Conservation (phyloP, 768 basidiomycete genomes). For the Astraeus odoratus region DNA sequence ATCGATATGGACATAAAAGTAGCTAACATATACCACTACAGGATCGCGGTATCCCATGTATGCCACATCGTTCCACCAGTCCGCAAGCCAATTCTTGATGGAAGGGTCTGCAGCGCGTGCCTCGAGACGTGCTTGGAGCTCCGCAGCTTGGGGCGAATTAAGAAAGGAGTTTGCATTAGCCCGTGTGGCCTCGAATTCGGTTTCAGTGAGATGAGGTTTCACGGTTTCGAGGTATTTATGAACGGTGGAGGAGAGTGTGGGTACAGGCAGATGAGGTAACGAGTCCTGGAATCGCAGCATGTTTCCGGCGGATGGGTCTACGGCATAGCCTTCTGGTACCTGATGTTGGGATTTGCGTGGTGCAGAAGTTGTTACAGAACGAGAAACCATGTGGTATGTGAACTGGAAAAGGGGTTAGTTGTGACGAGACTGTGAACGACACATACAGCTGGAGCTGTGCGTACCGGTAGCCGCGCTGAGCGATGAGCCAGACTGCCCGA, state of each 20-base stretch:
- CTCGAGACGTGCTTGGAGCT: slow-evolving; percentile 74
- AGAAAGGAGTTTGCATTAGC: slow-evolving; percentile 61
- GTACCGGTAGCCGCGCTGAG: slow-evolving; percentile 10
- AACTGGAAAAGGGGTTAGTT: slow-evolving; percentile 1
- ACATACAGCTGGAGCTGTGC: slow-evolving; percentile 1
- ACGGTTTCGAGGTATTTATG: slow-evolving; percentile 86
- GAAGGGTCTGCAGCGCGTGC: slow-evolving; percentile 58
- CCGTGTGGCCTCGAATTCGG: slow-evolving; percentile 54
- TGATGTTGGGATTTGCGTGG: slow-evolving; percentile 22
- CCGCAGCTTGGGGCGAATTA: slow-evolving; percentile 55
- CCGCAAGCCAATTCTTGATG: slow-evolving; percentile 78
- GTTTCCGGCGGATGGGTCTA: slow-evolving; percentile 50
- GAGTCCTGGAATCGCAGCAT: slow-evolving; percentile 74
- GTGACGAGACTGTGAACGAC: neutral
- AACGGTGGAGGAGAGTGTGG: slow-evolving; percentile 73
- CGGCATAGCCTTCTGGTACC: slow-evolving; percentile 40
- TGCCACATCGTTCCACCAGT: slow-evolving; percentile 97
- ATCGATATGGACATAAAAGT: slow-evolving; percentile 86
- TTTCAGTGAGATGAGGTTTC: slow-evolving; percentile 63
- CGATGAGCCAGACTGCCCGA: slow-evolving; percentile 13
- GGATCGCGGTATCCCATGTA: slow-evolving; percentile 87
- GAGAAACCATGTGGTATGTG: slow-evolving; percentile 21
- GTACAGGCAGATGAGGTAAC: slow-evolving; percentile 76
- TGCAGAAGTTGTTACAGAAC: slow-evolving; percentile 26
- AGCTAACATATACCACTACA: slow-evolving; percentile 88